phyloP scores from a whole-genome alignment of 805 yeast genomes.

The Wickerhamiella allomyrinae region DNA sequence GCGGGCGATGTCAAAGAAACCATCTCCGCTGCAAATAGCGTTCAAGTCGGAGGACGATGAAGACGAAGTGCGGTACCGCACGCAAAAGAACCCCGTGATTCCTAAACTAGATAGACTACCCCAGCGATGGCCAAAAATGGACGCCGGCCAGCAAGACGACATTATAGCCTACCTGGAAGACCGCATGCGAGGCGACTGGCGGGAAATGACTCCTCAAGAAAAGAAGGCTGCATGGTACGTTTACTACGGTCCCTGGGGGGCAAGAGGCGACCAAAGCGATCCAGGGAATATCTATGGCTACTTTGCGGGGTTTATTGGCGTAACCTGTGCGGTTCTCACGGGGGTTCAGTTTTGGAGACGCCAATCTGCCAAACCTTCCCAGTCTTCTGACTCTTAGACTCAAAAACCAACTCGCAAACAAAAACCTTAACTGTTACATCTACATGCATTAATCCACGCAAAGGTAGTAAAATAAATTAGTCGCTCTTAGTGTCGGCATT shows the following conservation, averaged over 20 bases:
- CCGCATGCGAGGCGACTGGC: conserved; percentile 25
- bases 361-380: too few relatives aligned
- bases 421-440: conserved; percentile 1
- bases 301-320: conserved; percentile 16
- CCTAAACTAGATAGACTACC: conserved; percentile 21
- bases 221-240: conserved; percentile 23
- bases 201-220: conserved; percentile 20
- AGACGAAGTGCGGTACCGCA: conserved; percentile 16
- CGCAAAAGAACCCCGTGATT: conserved; percentile 21
- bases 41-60: conserved; percentile 19
- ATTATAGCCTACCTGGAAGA: conserved; percentile 25
- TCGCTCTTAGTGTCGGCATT: conserved; percentile 2
- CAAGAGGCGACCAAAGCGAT: conserved; percentile 17
- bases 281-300: conserved; percentile 16
- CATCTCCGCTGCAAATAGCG: conserved; percentile 18
- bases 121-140: conserved; percentile 24
- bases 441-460: too few relatives aligned
- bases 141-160: conserved; percentile 26
- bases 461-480: not conserved
- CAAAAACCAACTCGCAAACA: not conserved
- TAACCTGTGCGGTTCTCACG: too few relatives aligned
- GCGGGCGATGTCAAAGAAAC: not conserved
- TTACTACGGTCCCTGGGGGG: conserved; percentile 27
- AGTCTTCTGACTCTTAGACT: not conserved
- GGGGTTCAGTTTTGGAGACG: too few relatives aligned